These are phyloP conservation scores for Pleoardoris graminearum DNA, from an alignment of 2,329 filamentous ascomycete species.

Conservation along the genomic window DNA sequence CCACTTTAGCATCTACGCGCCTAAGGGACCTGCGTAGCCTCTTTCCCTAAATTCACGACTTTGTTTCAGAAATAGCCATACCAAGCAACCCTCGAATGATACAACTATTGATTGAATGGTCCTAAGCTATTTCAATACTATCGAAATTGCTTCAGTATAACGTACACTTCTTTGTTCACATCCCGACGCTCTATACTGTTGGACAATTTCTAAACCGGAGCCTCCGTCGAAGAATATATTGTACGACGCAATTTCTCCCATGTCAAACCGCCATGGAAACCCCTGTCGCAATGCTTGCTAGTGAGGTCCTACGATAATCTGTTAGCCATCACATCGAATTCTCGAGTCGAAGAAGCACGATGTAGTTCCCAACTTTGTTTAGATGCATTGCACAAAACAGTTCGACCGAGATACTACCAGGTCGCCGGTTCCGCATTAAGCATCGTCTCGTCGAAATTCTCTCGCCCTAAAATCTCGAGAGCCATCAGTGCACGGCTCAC, in stretches of 20 bases:
- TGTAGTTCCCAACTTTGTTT: not conserved
- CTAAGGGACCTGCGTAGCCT: too few relatives aligned
- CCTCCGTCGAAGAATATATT: not conserved
- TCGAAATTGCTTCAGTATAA: too few relatives aligned
- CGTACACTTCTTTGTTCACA: not conserved
- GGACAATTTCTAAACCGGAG: not conserved
- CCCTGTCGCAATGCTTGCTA: not conserved
- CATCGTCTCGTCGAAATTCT: not conserved
- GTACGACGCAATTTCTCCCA: not conserved
- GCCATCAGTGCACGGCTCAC: not conserved
- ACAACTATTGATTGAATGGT: too few relatives aligned
- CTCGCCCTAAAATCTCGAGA: not conserved
- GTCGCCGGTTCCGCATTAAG: constrained; percentile 4
- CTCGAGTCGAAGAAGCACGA: not conserved
- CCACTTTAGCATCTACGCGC: too few relatives aligned
- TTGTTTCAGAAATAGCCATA: too few relatives aligned
- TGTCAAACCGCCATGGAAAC: not conserved
- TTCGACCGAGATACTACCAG: too few relatives aligned
- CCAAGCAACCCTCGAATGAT: too few relatives aligned
- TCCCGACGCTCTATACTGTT: not conserved
- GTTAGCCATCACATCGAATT: too few relatives aligned
- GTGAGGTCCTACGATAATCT: not conserved
- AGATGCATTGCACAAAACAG: not conserved
- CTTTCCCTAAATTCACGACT: too few relatives aligned
- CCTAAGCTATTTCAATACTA: too few relatives aligned